These are phyloP conservation scores for Roridomyces roridus DNA, from an alignment of 768 basidiomycete genomes.

Conservation along the genomic window DNA sequence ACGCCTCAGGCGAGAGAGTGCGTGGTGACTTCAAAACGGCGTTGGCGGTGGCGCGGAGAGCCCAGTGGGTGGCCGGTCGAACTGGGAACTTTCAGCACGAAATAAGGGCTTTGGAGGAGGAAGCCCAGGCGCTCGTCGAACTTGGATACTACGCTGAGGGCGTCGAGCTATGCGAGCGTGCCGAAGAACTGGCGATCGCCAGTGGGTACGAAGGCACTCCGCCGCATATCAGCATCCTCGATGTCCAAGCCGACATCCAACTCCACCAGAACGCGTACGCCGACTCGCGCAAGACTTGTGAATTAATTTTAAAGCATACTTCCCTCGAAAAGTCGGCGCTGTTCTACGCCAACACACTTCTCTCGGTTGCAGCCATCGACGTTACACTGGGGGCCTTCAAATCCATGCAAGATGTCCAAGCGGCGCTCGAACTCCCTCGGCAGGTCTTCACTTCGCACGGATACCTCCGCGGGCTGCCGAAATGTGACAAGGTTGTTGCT, in stretches of 20 bases:
- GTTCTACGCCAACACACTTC: neutral
- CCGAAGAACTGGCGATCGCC: neutral
- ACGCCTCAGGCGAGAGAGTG: neutral
- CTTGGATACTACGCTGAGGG: conserved; percentile 2
- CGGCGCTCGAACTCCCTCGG: neutral
- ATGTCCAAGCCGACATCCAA: neutral
- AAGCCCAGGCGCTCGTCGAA: neutral
- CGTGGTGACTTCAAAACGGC: neutral
- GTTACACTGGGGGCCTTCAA: neutral
- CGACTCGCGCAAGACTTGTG: neutral
- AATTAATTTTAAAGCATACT: neutral
- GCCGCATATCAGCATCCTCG: neutral
- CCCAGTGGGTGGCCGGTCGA: neutral
- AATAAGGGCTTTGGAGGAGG: neutral
- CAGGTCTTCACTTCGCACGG: neutral
- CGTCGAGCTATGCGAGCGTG: neutral
- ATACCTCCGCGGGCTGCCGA: neutral
- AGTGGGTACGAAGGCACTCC: neutral
- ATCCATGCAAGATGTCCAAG: neutral
- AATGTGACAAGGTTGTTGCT: conserved; percentile 1
- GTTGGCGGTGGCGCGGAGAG: neutral
- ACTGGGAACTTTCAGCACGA: neutral
- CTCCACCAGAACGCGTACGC: neutral
- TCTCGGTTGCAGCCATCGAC: neutral
- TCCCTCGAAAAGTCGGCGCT: neutral